A percentile compares a stretch with the other conserved stretches of the same genome.
Evolutionary conservation across 2,329 filamentous ascomycete genomes (phyloP).

Genomic region (Colletotrichum aenigma): DNA sequence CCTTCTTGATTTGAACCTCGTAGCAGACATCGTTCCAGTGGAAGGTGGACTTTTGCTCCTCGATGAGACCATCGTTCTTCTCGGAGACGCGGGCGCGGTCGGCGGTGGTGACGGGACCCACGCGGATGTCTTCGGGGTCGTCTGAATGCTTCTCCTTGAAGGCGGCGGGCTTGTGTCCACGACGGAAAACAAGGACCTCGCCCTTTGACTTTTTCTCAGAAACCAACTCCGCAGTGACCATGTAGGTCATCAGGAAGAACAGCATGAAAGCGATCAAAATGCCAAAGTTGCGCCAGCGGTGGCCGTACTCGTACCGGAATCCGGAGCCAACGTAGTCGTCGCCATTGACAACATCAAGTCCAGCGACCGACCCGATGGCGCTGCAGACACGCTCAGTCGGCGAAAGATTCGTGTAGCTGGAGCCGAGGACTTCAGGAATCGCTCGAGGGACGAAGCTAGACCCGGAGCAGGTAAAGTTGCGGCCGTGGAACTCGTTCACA

Average conservation of each 20-base stretch:
- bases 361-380: constrained; percentile 61
- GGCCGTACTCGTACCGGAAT: constrained; percentile 60
- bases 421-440: neutral
- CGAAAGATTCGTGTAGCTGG: constrained; percentile 38
- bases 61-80: constrained; percentile 46
- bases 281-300: constrained; percentile 76
- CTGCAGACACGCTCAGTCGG: constrained; percentile 57
- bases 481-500: constrained; percentile 79
- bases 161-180: constrained; percentile 65
- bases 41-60: constrained; percentile 75
- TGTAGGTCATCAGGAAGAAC: constrained; percentile 66
- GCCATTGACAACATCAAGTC: constrained; percentile 57
- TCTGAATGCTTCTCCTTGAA: constrained; percentile 67
- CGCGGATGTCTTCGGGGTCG: constrained; percentile 59
- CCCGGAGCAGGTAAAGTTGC: constrained; percentile 56
- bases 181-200: constrained; percentile 76
- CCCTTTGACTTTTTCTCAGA: constrained; percentile 75
- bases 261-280: constrained; percentile 69
- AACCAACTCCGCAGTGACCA: constrained; percentile 69
- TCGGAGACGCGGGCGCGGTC: constrained; percentile 39
- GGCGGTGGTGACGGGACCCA: constrained; percentile 54
- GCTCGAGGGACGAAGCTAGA: constrained; percentile 47
- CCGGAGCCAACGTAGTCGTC: constrained; percentile 58
- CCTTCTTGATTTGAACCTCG: constrained; percentile 77
- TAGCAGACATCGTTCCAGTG: constrained; percentile 87